Evolutionary conservation across 1,284 basidiomycete genomes (phyloP).

Genomic region (Cerrena zonata): DNA sequence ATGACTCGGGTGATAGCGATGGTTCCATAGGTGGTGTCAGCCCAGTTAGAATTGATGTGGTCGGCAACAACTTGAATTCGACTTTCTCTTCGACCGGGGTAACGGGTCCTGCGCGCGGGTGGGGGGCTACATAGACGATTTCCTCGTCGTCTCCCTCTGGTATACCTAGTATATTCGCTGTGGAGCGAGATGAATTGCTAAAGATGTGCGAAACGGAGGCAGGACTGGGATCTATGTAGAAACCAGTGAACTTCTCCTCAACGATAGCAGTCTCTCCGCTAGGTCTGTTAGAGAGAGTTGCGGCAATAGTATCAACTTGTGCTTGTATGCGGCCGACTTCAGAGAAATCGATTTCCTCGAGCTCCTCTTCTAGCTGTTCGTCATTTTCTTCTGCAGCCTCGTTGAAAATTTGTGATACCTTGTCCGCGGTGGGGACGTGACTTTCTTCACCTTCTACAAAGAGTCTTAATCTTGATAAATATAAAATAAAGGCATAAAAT

Average conservation of each 20-base stretch:
- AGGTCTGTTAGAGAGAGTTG: conserved; percentile 2
- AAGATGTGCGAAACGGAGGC: conserved; percentile 8
- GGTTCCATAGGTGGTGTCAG: neutral
- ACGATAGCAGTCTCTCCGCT: conserved; percentile 12
- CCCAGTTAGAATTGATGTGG: conserved; percentile 30
- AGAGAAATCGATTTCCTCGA: conserved; percentile 63
- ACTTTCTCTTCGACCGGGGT: conserved; percentile 8
- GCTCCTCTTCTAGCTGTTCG: conserved; percentile 30
- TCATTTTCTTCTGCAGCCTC: conserved; percentile 29
- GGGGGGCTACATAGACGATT: conserved; percentile 38
- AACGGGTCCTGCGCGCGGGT: conserved; percentile 26
- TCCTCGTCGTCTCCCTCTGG: conserved; percentile 31
- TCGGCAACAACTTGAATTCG: conserved; percentile 11
- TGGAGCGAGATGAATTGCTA: too few relatives aligned
- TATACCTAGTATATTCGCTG: conserved; percentile 14
- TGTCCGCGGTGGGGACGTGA: conserved; percentile 61
- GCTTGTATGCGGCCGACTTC: conserved; percentile 46
- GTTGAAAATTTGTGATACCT: conserved; percentile 55
- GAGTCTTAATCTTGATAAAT: conserved; percentile 4
- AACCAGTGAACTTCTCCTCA: conserved; percentile 39
- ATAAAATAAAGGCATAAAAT: conserved; percentile 4
- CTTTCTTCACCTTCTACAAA: conserved; percentile 40
- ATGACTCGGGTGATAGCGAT: neutral
- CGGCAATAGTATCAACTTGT: conserved; percentile 28
- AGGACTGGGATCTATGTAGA: conserved; percentile 29